phyloP scores from a whole-genome alignment of 257 asterid species.

The Solanum tarijense region DNA sequence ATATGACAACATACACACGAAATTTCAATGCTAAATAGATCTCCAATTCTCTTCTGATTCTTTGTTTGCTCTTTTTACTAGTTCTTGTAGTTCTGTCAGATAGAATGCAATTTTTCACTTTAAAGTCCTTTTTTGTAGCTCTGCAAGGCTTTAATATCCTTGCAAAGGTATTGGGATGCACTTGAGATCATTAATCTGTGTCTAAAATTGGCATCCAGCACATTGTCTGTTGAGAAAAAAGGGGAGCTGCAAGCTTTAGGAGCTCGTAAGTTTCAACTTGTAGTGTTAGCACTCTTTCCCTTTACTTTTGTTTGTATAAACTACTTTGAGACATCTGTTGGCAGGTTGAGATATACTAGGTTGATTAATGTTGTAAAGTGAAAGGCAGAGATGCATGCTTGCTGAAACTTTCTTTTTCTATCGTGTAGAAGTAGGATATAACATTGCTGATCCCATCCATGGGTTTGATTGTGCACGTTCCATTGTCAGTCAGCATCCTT shows the following conservation, averaged over 20 bases:
- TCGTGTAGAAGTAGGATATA: constrained; percentile 46
- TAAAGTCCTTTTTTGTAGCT: constrained; percentile 18
- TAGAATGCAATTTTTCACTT: not conserved
- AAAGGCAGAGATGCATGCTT: not conserved
- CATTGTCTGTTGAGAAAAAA: constrained; percentile 39
- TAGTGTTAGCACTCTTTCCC: not conserved
- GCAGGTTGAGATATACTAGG: not conserved
- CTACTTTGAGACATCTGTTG: not conserved
- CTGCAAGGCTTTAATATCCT: constrained; percentile 62
- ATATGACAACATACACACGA: not conserved
- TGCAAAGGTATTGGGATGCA: constrained; percentile 66
- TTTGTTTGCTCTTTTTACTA: not conserved
- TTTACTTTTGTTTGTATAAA: not conserved
- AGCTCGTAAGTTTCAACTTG: constrained; percentile 52
- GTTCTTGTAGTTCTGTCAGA: not conserved
- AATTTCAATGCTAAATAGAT: not conserved
- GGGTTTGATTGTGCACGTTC: constrained; percentile 64
- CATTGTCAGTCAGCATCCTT: constrained; percentile 55
- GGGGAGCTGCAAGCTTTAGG: constrained; percentile 68
- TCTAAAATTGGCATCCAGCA: constrained; percentile 45
- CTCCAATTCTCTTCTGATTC: not conserved
- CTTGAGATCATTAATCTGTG: constrained; percentile 58
- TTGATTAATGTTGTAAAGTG: not conserved
- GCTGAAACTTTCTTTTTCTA: not conserved
- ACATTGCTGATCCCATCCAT: constrained; percentile 55